phyloP scores from a whole-genome alignment of 352 stramenopile species.

The Globisporangium camurandrum region DNA sequence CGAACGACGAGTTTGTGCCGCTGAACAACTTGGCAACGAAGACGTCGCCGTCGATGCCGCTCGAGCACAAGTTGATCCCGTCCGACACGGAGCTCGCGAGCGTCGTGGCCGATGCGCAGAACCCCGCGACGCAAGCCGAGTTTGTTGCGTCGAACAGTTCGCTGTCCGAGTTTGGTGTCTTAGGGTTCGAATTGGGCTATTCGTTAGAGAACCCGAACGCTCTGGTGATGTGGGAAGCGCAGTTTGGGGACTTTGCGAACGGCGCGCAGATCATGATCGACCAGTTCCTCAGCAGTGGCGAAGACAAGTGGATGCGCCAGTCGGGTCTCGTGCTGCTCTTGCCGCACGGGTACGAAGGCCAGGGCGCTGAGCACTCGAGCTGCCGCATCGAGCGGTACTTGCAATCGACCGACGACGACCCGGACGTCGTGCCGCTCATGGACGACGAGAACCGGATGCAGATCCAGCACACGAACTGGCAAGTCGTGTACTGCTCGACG shows the following conservation, averaged over 20 bases:
- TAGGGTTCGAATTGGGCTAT: constrained; percentile 87
- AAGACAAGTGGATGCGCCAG: constrained; percentile 89
- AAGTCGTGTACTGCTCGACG: constrained; percentile 96
- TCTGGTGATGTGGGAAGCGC: constrained; percentile 89
- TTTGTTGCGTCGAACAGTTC: constrained; percentile 81
- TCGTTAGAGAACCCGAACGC: constrained; percentile 64
- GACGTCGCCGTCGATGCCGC: constrained; percentile 29
- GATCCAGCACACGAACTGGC: constrained; percentile 96
- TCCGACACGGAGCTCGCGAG: constrained; percentile 82
- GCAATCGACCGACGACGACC: constrained; percentile 76
- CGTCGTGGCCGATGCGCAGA: constrained; percentile 91
- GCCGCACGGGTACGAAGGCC: constrained; percentile 82
- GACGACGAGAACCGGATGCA: constrained; percentile 91
- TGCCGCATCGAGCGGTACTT: constrained; percentile 81
- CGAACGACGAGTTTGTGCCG: constrained; percentile 91
- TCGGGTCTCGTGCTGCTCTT: constrained; percentile 74
- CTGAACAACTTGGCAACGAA: constrained; percentile 77
- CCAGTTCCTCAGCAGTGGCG: constrained; percentile 74
- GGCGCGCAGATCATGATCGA: constrained; percentile 86
- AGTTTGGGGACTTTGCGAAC: constrained; percentile 88
- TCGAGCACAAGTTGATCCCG: constrained; percentile 96
- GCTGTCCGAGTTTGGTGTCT: constrained; percentile 75
- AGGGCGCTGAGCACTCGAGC: constrained; percentile 80
- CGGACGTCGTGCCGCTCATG: constrained; percentile 90
- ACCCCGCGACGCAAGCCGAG: constrained; percentile 86